Base-by-base conservation (phyloP, 2,329 filamentous ascomycete genomes). In the Aspergillus sp. region DNA sequence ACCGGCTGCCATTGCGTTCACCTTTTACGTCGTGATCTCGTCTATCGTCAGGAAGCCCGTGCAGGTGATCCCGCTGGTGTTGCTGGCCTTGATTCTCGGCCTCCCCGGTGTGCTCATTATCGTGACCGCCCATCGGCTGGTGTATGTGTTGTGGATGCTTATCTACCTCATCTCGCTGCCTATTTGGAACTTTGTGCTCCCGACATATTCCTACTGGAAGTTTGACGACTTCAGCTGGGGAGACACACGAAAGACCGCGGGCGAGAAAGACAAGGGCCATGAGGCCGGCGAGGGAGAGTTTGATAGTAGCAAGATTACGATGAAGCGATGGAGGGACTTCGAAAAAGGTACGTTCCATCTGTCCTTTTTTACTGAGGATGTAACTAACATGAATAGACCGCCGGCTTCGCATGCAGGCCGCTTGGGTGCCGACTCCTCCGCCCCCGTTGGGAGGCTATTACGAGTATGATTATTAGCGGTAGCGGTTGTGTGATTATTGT, bases 191-290 rank as follows among this genome's bases (percentile, higher is more conserved):
- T 96, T 99, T 71, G 81, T 99, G 34, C 85, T 99, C 7, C 94
- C 94, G 0, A 84, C 85, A 6, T 99, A 99, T 70, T 88, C 94
- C 3, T 99, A 93, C 80, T 99, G 94, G 94, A 97, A 99, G 77
- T 99, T 99, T 71, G 94, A 99, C 71, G 94, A 99, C 78, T 99
- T 99, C 80, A 96, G 89, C 52, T 99, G 94, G 94, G 94, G 94
- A 66, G 95, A 99, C 59, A 99, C 94, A 50, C 86, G 94, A 57
- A 96, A 97, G 83, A 96, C 93, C 38, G 89, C 87, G 0, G 92
- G 92, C 23, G 93, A 96, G 68, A 90, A 88, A 77, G 87, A 93
- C 79, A 94, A 93, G 76, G 89, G 90, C 29, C 86, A 91, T 57
- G 69, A 66, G 13, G 92, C 93, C 66, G 88, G 88, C 58, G 91